Evolutionary conservation across 345 rosid species (phyloP).

Genomic region (Acer saccharum): DNA sequence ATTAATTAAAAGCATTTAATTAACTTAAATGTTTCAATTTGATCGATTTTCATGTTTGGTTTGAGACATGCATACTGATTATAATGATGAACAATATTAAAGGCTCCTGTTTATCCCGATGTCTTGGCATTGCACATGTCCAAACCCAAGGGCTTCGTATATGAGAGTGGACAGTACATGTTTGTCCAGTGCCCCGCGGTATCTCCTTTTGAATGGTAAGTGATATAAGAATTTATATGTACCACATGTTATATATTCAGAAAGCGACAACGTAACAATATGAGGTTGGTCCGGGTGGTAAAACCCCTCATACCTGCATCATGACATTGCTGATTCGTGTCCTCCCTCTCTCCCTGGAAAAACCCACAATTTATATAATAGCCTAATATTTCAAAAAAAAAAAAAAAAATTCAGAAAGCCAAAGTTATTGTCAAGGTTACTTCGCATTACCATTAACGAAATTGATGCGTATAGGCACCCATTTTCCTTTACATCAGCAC

Average conservation of each 20-base stretch:
- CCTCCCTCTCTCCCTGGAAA: too few species aligned
- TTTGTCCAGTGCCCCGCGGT: slow-evolving; percentile 80
- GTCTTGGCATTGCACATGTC: slow-evolving; percentile 83
- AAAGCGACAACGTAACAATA: too few species aligned
- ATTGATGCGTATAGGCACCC: slow-evolving; percentile 60
- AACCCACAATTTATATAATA: too few species aligned
- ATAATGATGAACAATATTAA: neutral
- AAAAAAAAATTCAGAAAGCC: too few species aligned
- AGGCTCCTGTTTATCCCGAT: slow-evolving; percentile 84
- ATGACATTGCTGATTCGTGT: too few species aligned
- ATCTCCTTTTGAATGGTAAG: slow-evolving; percentile 78
- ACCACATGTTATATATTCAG: neutral
- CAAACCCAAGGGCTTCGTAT: slow-evolving; percentile 78
- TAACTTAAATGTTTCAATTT: neutral
- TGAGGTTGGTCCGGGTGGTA: too few species aligned
- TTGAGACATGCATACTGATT: neutral
- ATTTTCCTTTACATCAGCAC: slow-evolving; percentile 88
- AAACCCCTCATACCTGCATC: too few species aligned
- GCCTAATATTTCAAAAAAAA: too few species aligned
- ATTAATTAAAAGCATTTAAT: too few species aligned
- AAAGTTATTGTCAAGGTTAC: neutral
- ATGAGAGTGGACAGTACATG: slow-evolving; percentile 95
- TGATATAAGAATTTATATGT: neutral
- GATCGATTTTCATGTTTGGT: neutral
- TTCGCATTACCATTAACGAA: neutral